phyloP scores from a whole-genome alignment of 78 protist genomes.

The Fonticula alba region DNA sequence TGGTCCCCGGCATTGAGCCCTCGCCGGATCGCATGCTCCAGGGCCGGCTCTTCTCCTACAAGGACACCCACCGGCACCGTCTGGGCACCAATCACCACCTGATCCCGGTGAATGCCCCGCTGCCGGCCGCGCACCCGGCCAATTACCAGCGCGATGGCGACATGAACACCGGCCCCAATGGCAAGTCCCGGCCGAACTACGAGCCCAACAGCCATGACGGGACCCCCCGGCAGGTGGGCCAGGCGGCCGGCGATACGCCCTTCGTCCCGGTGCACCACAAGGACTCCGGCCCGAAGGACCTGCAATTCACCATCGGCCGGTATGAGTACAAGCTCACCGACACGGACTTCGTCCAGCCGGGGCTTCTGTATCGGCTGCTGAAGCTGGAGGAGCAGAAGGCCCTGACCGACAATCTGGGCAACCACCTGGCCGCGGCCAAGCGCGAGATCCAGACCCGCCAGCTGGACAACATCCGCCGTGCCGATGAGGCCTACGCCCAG shows the following conservation, averaged over 20 bases:
- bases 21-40: conserved; percentile 48
- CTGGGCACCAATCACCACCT: conserved; percentile 45
- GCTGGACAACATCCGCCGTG: conserved; percentile 19
- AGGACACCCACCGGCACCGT: conserved; percentile 68
- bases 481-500: conserved; percentile 31
- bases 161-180: conserved; percentile 32
- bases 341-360: conserved; percentile 22
- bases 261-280: neutral
- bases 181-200: conserved; percentile 28
- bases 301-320: conserved; percentile 8
- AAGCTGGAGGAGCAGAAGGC: conserved; percentile 26
- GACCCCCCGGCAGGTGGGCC: conserved; percentile 7
- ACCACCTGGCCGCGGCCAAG: conserved; percentile 23
- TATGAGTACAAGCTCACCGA: neutral
- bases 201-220: conserved; percentile 22
- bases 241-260: conserved; percentile 7
- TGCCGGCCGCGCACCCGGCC: conserved; percentile 18
- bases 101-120: conserved; percentile 45
- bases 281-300: conserved; percentile 6
- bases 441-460: conserved; percentile 26
- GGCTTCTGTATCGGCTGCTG: conserved; percentile 30
- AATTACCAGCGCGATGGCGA: conserved; percentile 35
- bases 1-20: conserved; percentile 63
- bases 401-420: conserved; percentile 23
- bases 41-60: conserved; percentile 55